Percentiles rank a stretch among this genome's conserved stretches.
Evolutionary conservation across 2,329 filamentous ascomycete species (phyloP).

Genomic region (Pseudocercospora musae): DNA sequence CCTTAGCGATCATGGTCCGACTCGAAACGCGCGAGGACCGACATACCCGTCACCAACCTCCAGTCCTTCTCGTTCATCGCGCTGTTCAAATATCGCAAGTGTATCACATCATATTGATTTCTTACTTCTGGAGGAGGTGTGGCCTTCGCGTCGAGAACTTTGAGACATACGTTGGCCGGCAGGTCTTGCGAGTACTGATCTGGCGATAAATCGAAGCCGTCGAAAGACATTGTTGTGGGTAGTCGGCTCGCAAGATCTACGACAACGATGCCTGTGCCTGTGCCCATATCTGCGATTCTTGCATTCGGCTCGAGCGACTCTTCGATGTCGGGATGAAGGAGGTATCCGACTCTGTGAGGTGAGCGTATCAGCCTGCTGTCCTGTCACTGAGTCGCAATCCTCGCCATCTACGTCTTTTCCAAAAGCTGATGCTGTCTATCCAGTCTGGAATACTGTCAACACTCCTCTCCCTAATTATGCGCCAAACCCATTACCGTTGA

Average conservation of each 20-base stretch:
- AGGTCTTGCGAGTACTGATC: neutral
- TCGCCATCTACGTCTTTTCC: neutral
- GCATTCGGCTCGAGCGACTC: neutral
- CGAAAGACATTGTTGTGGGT: neutral
- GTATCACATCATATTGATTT: constrained; percentile 6
- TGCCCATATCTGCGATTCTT: constrained; percentile 4
- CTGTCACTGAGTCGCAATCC: neutral
- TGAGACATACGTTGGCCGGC: neutral
- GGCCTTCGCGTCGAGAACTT: constrained; percentile 1
- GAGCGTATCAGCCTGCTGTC: neutral
- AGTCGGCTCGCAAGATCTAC: neutral
- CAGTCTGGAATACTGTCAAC: neutral
- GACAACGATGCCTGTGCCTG: constrained; percentile 4
- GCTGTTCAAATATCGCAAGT: neutral
- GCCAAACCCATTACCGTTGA: neutral
- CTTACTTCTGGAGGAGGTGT: neutral
- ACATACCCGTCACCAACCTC: constrained; percentile 1
- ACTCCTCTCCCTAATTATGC: neutral
- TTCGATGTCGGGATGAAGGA: neutral
- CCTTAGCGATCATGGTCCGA: neutral
- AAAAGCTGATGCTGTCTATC: constrained; percentile 3
- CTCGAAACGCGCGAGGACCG: neutral
- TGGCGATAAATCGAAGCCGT: neutral
- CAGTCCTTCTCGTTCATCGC: constrained; percentile 2
- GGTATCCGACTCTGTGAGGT: neutral